Conservation (phyloP, 2,329 filamentous ascomycete species). For the Fusarium paranaense region DNA sequence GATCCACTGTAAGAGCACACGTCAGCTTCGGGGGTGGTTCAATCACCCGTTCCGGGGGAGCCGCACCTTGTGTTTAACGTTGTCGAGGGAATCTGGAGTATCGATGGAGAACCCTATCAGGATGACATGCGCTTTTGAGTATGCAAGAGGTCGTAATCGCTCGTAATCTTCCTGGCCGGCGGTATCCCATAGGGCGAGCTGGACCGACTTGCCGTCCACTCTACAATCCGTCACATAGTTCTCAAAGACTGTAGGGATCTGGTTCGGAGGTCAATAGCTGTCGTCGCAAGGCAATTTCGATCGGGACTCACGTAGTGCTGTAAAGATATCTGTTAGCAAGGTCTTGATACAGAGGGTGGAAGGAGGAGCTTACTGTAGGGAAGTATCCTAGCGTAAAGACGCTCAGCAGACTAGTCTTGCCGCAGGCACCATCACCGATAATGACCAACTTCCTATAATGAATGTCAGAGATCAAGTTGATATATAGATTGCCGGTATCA, state of each 20-base stretch:
- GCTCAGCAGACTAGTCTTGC: conserved; percentile 96
- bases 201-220: conserved; percentile 98
- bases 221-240: conserved; percentile 99
- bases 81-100: conserved; percentile 94
- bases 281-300: conserved; percentile 8
- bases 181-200: conserved; percentile 99
- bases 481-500: not conserved
- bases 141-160: conserved; percentile 90
- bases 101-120: conserved; percentile 96
- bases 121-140: conserved; percentile 97
- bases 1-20: conserved; percentile 76
- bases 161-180: conserved; percentile 99
- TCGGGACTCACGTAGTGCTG: conserved; percentile 68
- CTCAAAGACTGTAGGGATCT: conserved; percentile 97
- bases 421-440: conserved; percentile 96
- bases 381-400: conserved; percentile 99
- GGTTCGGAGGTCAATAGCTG: conserved; percentile 37
- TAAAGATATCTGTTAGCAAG: conserved; percentile 43
- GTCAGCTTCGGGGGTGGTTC: conserved; percentile 30
- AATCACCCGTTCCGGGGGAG: conserved; percentile 5
- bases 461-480: conserved; percentile 24
- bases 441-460: conserved; percentile 88
- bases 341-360: conserved; percentile 17
- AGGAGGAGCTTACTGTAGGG: conserved; percentile 79
- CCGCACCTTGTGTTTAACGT: conserved; percentile 94